Percentiles rank a stretch among this genome's conserved stretches.
Conservation (phyloP, 2,329 filamentous ascomycete genomes). For the Elsinoe arachidis region DNA sequence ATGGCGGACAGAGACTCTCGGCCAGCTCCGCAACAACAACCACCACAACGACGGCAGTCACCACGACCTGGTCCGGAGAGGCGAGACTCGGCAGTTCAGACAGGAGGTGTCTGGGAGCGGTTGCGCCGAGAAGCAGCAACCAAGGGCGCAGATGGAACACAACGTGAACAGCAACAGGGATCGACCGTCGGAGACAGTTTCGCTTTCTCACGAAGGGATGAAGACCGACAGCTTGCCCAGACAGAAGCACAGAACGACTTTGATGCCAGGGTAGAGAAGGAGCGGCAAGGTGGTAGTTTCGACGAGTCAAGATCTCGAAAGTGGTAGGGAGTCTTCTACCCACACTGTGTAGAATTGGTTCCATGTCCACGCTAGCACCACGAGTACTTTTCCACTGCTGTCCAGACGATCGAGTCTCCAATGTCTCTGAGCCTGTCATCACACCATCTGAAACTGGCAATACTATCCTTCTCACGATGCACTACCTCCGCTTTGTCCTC, state of each 20-base stretch:
- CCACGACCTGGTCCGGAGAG: neutral
- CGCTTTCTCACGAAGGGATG: constrained; percentile 35
- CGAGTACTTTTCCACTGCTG: constrained; percentile 67
- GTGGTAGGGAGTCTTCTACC: neutral
- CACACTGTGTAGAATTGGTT: neutral
- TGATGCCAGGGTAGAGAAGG: constrained; percentile 40
- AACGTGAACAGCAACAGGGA: constrained; percentile 22
- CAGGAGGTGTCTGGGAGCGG: constrained; percentile 38
- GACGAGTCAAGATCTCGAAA: constrained; percentile 17
- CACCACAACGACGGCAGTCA: constrained; percentile 15
- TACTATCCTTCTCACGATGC: constrained; percentile 56
- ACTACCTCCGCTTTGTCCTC: constrained; percentile 43
- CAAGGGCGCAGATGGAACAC: constrained; percentile 15
- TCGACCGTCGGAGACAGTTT: constrained; percentile 36
- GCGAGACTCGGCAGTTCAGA: neutral
- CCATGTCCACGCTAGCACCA: constrained; percentile 52
- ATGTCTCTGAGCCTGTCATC: constrained; percentile 38
- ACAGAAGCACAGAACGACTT: constrained; percentile 43
- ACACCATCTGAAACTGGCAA: constrained; percentile 66
- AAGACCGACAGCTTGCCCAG: constrained; percentile 36
- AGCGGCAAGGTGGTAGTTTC: constrained; percentile 40
- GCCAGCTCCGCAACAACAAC: neutral
- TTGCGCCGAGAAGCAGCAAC: constrained; percentile 24
- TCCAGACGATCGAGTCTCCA: constrained; percentile 55
- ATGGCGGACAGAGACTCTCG: constrained; percentile 12